Conservation (phyloP, 2,329 filamentous ascomycete species). For the Aspergillus udagawae region DNA sequence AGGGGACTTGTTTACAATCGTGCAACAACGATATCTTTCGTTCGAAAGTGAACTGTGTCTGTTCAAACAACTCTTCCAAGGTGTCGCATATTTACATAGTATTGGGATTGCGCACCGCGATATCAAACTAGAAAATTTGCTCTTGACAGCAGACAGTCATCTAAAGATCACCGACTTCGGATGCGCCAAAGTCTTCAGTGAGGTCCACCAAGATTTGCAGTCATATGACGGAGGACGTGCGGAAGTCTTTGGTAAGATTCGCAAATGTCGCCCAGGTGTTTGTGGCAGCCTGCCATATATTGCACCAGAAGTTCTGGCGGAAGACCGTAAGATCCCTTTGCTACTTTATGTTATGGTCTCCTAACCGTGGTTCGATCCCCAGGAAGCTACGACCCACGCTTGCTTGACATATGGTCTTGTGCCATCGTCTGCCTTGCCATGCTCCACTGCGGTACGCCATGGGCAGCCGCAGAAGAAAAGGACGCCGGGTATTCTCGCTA, state of each 20-base stretch:
- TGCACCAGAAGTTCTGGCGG: slow-evolving; percentile 75
- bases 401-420: slow-evolving; percentile 80
- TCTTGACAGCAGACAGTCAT: slow-evolving; percentile 73
- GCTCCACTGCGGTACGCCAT: slow-evolving; percentile 67
- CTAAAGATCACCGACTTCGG: slow-evolving; percentile 92
- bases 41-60: slow-evolving; percentile 71
- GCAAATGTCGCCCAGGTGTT: slow-evolving; percentile 72
- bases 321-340: slow-evolving; percentile 46
- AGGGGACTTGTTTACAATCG: slow-evolving; percentile 73
- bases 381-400: slow-evolving; percentile 67
- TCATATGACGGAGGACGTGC: slow-evolving; percentile 71
- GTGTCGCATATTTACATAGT: slow-evolving; percentile 74
- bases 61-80: slow-evolving; percentile 84
- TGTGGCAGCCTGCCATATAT: slow-evolving; percentile 85
- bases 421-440: slow-evolving; percentile 80
- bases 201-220: slow-evolving; percentile 73
- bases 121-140: slow-evolving; percentile 83
- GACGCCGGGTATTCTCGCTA: slow-evolving; percentile 62
- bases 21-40: slow-evolving; percentile 66
- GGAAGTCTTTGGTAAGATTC: slow-evolving; percentile 65
- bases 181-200: slow-evolving; percentile 79
- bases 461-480: slow-evolving; percentile 62
- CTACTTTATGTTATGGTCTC: not conserved
- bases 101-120: slow-evolving; percentile 88
- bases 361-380: not conserved